Conservation (phyloP, 805 yeast genomes). For the Saccharomycopsis schoenii region DNA sequence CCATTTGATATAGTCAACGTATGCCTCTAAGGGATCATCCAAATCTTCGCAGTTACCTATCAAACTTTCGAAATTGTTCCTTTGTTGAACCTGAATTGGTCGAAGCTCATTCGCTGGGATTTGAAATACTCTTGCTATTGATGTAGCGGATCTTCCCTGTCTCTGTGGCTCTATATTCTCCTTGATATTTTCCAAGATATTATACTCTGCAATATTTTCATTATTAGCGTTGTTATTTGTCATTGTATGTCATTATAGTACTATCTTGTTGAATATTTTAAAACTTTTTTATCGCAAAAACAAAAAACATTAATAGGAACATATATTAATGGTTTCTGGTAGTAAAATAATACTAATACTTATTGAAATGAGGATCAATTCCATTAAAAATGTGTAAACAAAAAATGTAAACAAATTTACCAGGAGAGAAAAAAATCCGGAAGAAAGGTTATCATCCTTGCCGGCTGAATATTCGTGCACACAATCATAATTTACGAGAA, state of each 20-base stretch:
- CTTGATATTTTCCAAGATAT: constrained; percentile 50
- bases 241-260: neutral
- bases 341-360: neutral
- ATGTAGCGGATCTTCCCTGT: constrained; percentile 60
- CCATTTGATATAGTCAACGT: constrained; percentile 71
- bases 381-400: neutral
- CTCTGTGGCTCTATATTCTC: constrained; percentile 63
- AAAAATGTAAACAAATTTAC: neutral
- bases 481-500: neutral
- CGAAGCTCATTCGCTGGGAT: constrained; percentile 23
- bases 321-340: no score
- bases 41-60: constrained; percentile 44
- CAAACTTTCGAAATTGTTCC: constrained; percentile 40
- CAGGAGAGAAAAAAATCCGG: neutral
- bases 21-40: constrained; percentile 79
- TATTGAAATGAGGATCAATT: neutral
- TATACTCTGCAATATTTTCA: constrained; percentile 25
- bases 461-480: neutral
- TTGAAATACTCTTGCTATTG: constrained; percentile 38
- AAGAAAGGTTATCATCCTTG: neutral
- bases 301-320: neutral
- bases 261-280: neutral
- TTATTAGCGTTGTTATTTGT: neutral
- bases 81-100: constrained; percentile 25
- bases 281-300: neutral